These are phyloP conservation scores for Ilex asprella DNA, from an alignment of 257 asterid species.

Conservation along the genomic window DNA sequence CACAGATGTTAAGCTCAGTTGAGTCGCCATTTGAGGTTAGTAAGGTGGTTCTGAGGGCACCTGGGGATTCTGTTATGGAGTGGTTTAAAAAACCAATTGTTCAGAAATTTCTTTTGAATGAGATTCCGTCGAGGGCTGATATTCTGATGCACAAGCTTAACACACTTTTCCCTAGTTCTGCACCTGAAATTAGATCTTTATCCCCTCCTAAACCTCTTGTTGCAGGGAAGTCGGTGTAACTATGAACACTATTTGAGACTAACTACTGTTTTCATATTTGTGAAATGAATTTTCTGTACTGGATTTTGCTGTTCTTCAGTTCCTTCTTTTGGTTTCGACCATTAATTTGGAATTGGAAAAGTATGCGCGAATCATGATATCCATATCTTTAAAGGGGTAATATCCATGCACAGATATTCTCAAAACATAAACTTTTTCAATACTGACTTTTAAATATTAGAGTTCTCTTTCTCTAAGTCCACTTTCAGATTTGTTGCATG, in stretches of 20 bases:
- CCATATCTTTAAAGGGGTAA: too few relatives aligned
- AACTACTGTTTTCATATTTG: slow-evolving; percentile 8
- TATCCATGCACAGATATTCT: too few relatives aligned
- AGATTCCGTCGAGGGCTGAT: slow-evolving; percentile 94
- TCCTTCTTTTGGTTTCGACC: too few relatives aligned
- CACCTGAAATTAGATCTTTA: slow-evolving; percentile 87
- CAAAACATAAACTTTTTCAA: too few relatives aligned
- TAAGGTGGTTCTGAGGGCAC: slow-evolving; percentile 94
- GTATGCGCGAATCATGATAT: too few relatives aligned
- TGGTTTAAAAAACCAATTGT: slow-evolving; percentile 99
- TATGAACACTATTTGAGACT: slow-evolving; percentile 14
- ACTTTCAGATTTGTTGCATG: too few relatives aligned
- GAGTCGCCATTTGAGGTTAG: slow-evolving; percentile 96
- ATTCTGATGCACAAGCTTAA: slow-evolving; percentile 96
- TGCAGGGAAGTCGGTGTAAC: slow-evolving; percentile 39
- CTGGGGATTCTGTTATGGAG: slow-evolving; percentile 85
- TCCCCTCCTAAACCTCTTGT: slow-evolving; percentile 85
- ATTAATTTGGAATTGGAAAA: too few relatives aligned
- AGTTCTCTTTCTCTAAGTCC: too few relatives aligned
- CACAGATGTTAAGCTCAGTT: slow-evolving; percentile 68
- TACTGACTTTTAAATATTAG: too few relatives aligned
- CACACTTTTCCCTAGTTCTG: slow-evolving; percentile 79
- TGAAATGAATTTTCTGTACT: neutral
- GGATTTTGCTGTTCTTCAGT: too few relatives aligned
- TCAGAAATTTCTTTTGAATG: slow-evolving; percentile 87